Evolutionary conservation across 768 basidiomycete genomes (phyloP), one percentile per base, ranked within the genome.

Genomic region (Tricholoma furcatifolium): DNA sequence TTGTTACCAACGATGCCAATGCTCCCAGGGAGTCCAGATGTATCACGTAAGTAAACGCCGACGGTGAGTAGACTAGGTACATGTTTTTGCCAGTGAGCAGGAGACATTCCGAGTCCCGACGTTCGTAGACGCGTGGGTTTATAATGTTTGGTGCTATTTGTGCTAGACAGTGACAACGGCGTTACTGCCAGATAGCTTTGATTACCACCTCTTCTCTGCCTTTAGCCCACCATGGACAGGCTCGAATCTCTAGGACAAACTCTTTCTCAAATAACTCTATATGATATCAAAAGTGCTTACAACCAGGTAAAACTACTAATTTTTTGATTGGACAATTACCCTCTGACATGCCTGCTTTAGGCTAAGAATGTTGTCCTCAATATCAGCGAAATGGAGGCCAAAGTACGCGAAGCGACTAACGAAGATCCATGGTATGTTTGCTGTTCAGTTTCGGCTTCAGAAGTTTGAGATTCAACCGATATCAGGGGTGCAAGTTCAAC

Each of bases 341-440:
- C 47, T 11, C 5, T 2, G 39, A 42, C 17, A 27, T 46, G 17
- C 23, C 34, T 34, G 47, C 42, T 48, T 30, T 55, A 94, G 90
- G 96, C 96, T 24, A 96, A 93, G 77, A 97, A 97, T 70, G 85
- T 93, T 55, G 95, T 98, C 17, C 80, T 99, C 61, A 98, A 98
- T 72, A 79, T 98, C 55, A 92, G 88, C 61, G 96, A 98, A 74
- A 96, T 91, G 84, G 96, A 99, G 70, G 90, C 89, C 7, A 98
- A 97, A 73, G 96, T 98, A 15, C 79, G 84, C 58, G 96, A 98
- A 55, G 97, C 96, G 2, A 99, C 97, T 0, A 98, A 98, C 55
- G 94, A 98, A 62, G 97, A 99, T 58, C 88, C 97, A 51, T 99
- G 97, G 96, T 97, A 66, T 72, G n/a, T n/a, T 30, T 36, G 14